These are phyloP conservation scores for Phytophthora podocarpi DNA, from an alignment of 352 stramenopile genomes.

Conservation along the genomic window DNA sequence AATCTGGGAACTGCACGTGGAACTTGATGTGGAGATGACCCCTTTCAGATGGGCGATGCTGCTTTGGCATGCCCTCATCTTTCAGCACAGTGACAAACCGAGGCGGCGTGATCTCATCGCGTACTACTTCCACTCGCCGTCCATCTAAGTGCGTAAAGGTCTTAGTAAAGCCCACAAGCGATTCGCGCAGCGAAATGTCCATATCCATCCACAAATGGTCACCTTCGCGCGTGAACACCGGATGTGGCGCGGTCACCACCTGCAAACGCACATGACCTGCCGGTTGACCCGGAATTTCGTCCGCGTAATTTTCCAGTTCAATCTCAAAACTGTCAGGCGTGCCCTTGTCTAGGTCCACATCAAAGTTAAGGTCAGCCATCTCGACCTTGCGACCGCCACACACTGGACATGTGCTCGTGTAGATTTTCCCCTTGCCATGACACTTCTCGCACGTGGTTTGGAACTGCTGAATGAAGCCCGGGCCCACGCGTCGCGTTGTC, in stretches of 20 bases:
- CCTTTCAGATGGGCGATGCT: constrained; percentile 85
- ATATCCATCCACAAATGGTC: constrained; percentile 96
- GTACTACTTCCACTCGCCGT: constrained; percentile 86
- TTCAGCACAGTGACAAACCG: constrained; percentile 90
- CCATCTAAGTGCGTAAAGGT: constrained; percentile 94
- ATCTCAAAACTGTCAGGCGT: constrained; percentile 94
- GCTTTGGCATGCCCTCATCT: constrained; percentile 96
- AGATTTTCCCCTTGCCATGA: constrained; percentile 92
- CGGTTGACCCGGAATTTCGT: constrained; percentile 90
- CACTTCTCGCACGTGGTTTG: constrained; percentile 91
- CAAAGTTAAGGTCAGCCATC: constrained; percentile 94
- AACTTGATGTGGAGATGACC: constrained; percentile 96
- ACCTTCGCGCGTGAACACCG: constrained; percentile 92
- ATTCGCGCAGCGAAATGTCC: constrained; percentile 94
- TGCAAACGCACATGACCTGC: constrained; percentile 94
- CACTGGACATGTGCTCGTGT: constrained; percentile 92
- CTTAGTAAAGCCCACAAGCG: constrained; percentile 94
- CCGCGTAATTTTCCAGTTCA: constrained; percentile 92
- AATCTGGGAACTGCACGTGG: constrained; percentile 94
- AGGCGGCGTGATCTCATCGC: constrained; percentile 91
- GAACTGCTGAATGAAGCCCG: constrained; percentile 89
- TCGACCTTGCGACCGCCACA: constrained; percentile 86
- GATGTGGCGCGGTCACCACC: constrained; percentile 85
- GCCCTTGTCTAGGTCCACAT: constrained; percentile 95
- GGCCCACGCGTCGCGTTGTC: constrained; percentile 67